phyloP scores from a whole-genome alignment of 441 rosid species.

The Pelargonium cotyledonis region DNA sequence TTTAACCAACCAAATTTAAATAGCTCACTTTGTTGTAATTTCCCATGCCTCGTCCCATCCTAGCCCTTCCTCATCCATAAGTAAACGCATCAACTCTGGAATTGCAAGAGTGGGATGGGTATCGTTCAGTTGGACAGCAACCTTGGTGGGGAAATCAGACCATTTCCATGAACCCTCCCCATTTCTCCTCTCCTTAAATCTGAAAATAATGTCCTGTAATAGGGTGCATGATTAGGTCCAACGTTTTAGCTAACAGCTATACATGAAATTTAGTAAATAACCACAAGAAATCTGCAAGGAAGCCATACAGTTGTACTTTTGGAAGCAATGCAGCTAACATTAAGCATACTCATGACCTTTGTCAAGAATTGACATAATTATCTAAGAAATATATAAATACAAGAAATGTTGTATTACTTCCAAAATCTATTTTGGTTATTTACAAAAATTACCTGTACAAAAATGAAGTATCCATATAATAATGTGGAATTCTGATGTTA shows the following conservation, averaged over 20 bases:
- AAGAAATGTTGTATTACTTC: neutral
- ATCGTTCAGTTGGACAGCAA: constrained; percentile 92
- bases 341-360: neutral
- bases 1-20: constrained; percentile 6
- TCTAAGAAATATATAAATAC: neutral
- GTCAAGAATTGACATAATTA: neutral
- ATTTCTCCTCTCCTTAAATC: constrained; percentile 73
- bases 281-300: neutral
- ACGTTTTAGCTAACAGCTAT: neutral
- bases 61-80: constrained; percentile 87
- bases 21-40: constrained; percentile 59
- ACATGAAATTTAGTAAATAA: neutral
- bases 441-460: neutral
- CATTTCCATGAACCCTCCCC: constrained; percentile 53
- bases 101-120: constrained; percentile 98
- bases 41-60: constrained; percentile 99
- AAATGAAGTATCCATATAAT: neutral
- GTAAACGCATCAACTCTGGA: constrained; percentile 91
- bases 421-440: neutral
- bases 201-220: constrained; percentile 77
- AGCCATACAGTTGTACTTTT: neutral
- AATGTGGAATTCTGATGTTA: neutral
- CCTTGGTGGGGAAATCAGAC: constrained; percentile 91
- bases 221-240: constrained; percentile 21
- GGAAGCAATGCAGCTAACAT: neutral